Percentiles rank a stretch among this genome's conserved stretches.
Evolutionary conservation across 495 filamentous ascomycete species (phyloP).

Genomic region (Aspergillus sclerotioniger): DNA sequence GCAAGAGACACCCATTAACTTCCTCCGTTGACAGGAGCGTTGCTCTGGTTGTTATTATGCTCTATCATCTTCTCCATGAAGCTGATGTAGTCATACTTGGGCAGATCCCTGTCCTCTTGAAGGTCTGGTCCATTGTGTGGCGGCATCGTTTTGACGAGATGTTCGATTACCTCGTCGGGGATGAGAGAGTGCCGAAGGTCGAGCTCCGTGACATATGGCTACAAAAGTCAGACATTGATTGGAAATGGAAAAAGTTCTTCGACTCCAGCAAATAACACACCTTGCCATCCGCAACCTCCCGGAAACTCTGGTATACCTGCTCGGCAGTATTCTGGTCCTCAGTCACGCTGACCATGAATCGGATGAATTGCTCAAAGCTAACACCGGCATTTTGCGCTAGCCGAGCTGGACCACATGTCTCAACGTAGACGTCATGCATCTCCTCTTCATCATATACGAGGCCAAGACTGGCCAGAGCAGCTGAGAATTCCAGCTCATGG

Average conservation of each 20-base stretch:
- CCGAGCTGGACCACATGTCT: constrained; percentile 59
- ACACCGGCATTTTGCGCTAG: constrained; percentile 57
- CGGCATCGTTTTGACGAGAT: constrained; percentile 84
- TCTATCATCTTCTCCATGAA: constrained; percentile 82
- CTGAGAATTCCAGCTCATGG: constrained; percentile 93
- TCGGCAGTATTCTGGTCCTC: constrained; percentile 98
- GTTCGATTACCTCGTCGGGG: constrained; percentile 91
- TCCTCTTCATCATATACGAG: constrained; percentile 93
- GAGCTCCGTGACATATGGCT: constrained; percentile 96
- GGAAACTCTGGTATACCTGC: constrained; percentile 95
- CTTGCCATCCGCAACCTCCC: constrained; percentile 96
- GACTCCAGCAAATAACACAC: constrained; percentile 35
- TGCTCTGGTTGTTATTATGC: constrained; percentile 16
- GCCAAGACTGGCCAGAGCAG: constrained; percentile 87
- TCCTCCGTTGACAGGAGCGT: constrained; percentile 29
- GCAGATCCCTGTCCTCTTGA: constrained; percentile 68
- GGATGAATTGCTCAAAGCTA: constrained; percentile 97
- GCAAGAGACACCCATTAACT: constrained; percentile 26
- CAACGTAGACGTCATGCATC: constrained; percentile 88
- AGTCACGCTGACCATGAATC: constrained; percentile 98
- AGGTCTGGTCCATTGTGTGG: constrained; percentile 73
- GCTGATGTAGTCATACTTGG: constrained; percentile 87
- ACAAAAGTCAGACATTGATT: neutral
- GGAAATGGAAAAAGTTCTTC: neutral
- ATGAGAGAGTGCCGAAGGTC: constrained; percentile 92